These are phyloP conservation scores for Posidonia oceanica DNA, from an alignment of 116 monocot genomes.

Conservation along the genomic window DNA sequence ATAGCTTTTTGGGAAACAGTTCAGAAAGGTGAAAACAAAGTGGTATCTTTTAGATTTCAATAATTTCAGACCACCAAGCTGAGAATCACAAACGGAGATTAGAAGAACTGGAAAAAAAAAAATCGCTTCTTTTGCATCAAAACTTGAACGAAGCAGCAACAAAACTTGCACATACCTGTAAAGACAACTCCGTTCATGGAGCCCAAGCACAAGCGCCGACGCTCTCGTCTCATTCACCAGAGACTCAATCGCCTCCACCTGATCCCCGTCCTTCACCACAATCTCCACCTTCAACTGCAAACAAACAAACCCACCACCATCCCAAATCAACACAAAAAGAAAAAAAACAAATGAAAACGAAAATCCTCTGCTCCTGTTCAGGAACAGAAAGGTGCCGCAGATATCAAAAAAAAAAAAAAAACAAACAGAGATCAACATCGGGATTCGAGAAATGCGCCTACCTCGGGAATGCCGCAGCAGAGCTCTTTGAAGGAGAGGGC, in stretches of 20 bases:
- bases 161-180: constrained; percentile 34
- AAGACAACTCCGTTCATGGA: constrained; percentile 84
- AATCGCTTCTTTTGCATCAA: too few species aligned
- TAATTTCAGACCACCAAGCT: too few species aligned
- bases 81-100: too few species aligned
- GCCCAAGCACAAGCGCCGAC: constrained; percentile 64
- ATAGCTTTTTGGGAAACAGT: too few species aligned
- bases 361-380: neutral
- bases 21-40: too few species aligned
- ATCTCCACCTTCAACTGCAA: constrained; percentile 92
- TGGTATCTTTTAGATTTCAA: too few species aligned
- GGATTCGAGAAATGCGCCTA: constrained; percentile 3
- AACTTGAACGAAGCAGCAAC: neutral
- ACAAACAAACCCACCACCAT: neutral
- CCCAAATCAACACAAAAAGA: neutral
- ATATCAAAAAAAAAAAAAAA: neutral
- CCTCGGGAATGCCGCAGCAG: constrained; percentile 75
- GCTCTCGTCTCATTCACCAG: constrained; percentile 56
- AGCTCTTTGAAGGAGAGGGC: constrained; percentile 91
- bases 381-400: neutral
- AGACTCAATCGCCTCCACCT: constrained; percentile 32
- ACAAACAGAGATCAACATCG: neutral
- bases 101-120: too few species aligned
- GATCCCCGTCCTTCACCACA: constrained; percentile 78
- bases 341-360: neutral